Evolutionary conservation across 805 yeast species (phyloP).

Genomic region (Babjeviella inositovora): DNA sequence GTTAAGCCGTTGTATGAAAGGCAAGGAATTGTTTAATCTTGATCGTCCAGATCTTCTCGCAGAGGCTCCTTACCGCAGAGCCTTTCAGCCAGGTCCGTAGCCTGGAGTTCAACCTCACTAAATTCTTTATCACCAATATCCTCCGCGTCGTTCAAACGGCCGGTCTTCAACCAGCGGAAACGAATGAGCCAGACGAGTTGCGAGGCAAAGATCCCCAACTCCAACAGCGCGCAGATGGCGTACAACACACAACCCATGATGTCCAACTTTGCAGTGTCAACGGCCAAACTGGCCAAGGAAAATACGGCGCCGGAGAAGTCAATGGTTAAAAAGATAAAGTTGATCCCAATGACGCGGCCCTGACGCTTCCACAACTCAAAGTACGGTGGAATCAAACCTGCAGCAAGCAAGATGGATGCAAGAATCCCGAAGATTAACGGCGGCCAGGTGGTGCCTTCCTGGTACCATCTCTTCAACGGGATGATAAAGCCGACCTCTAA

Average conservation of each 20-base stretch:
- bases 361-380: slow-evolving; percentile 64
- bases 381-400: slow-evolving; percentile 82
- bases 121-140: too few relatives aligned
- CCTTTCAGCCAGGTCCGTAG: too few relatives aligned
- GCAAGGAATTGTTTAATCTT: too few relatives aligned
- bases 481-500: slow-evolving; percentile 57
- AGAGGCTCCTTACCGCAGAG: too few relatives aligned
- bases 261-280: slow-evolving; percentile 39
- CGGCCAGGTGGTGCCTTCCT: slow-evolving; percentile 54
- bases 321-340: slow-evolving; percentile 59
- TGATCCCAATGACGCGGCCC: slow-evolving; percentile 83
- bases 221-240: slow-evolving; percentile 56
- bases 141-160: too few relatives aligned
- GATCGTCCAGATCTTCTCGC: too few relatives aligned
- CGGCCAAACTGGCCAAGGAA: slow-evolving; percentile 41
- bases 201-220: slow-evolving; percentile 58
- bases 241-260: slow-evolving; percentile 66
- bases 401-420: slow-evolving; percentile 60
- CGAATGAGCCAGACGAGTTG: slow-evolving; percentile 73
- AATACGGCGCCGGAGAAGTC: slow-evolving; percentile 76
- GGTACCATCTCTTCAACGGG: slow-evolving; percentile 42
- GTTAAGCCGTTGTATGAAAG: too few relatives aligned
- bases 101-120: too few relatives aligned
- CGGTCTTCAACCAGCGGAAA: too few relatives aligned
- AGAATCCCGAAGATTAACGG: slow-evolving; percentile 62